Percentiles rank a stretch among this genome's conserved stretches.
phyloP scores from a whole-genome alignment of 2,329 filamentous ascomycete genomes.

The Cladosporium sp. region DNA sequence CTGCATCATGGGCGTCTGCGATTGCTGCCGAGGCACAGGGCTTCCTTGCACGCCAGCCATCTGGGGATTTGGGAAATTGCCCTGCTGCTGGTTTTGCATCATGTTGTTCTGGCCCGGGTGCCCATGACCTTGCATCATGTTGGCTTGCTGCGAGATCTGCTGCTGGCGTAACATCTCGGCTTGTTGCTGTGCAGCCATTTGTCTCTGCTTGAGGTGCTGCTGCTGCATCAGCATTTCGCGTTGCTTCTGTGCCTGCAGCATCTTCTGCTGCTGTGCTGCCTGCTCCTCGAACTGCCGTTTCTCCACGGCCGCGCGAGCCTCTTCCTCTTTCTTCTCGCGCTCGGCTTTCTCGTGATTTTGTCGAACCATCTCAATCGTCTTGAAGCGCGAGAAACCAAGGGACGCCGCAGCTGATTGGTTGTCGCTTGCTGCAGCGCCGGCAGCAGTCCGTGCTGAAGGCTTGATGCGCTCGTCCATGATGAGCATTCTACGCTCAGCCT shows the following conservation, averaged over 20 bases:
- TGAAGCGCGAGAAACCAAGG: slow-evolving; percentile 88
- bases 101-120: slow-evolving; percentile 36
- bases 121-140: slow-evolving; percentile 26
- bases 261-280: slow-evolving; percentile 38
- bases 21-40: slow-evolving; percentile 47
- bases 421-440: slow-evolving; percentile 63
- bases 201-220: slow-evolving; percentile 29
- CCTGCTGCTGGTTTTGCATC: slow-evolving; percentile 17
- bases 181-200: slow-evolving; percentile 7
- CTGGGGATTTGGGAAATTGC: slow-evolving; percentile 7
- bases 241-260: slow-evolving; percentile 45
- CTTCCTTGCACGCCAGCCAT: slow-evolving; percentile 49
- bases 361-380: slow-evolving; percentile 72
- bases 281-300: slow-evolving; percentile 40
- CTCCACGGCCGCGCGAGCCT: slow-evolving; percentile 43
- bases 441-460: slow-evolving; percentile 49
- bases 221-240: slow-evolving; percentile 20
- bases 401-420: slow-evolving; percentile 61
- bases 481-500: slow-evolving; percentile 87
- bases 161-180: slow-evolving; percentile 8
- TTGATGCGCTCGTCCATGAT: slow-evolving; percentile 78
- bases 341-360: slow-evolving; percentile 54
- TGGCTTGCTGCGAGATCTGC: slow-evolving; percentile 23
- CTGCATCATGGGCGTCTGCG: slow-evolving; percentile 39
- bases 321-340: slow-evolving; percentile 51